Percentiles rank a stretch among this genome's conserved stretches.
Conservation (phyloP, 257 asterid species). For the Solanum bulbocastanum region DNA sequence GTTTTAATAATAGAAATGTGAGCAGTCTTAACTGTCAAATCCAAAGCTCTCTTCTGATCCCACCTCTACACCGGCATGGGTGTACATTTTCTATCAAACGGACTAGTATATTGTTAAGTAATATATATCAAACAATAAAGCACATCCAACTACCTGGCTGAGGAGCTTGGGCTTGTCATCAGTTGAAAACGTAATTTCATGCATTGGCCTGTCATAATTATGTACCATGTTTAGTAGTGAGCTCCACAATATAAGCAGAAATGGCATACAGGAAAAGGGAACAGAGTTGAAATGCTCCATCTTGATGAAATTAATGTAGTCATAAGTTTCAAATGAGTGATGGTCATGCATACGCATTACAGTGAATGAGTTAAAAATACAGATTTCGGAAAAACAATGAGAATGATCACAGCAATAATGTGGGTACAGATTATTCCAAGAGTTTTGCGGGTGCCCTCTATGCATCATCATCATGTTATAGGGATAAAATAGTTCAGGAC, state of each 20-base stretch:
- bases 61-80: not conserved
- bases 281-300: not conserved
- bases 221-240: not conserved
- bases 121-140: not conserved
- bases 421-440: not conserved
- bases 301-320: not conserved
- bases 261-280: not conserved
- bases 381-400: not conserved
- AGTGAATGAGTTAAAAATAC: not conserved
- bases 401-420: not conserved
- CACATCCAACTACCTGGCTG: constrained; percentile 58
- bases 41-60: not conserved
- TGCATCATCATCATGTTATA: not conserved
- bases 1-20: not conserved
- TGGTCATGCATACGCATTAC: not conserved
- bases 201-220: constrained; percentile 74
- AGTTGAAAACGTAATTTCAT: constrained; percentile 93
- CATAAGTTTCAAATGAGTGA: not conserved
- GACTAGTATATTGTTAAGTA: not conserved
- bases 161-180: constrained; percentile 95
- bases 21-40: not conserved
- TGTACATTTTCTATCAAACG: not conserved
- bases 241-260: not conserved
- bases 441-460: not conserved
- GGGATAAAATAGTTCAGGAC: not conserved